Evolutionary conservation across 768 basidiomycete species (phyloP).

Genomic region (Phaeotremella skinneri): DNA sequence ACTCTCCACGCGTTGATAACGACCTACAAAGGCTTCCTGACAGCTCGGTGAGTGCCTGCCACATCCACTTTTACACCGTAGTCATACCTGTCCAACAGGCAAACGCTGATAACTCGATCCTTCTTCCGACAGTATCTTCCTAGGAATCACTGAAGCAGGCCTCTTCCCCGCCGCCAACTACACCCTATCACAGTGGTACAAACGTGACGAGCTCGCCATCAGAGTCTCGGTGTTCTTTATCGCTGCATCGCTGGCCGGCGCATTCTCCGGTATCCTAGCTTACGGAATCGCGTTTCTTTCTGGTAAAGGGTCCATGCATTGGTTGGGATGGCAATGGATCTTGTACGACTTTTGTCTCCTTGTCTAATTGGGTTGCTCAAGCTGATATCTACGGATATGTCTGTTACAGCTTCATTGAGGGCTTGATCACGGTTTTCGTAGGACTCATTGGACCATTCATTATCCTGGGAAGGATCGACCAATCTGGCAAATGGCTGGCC

Average conservation of each 20-base stretch:
- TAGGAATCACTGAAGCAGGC: constrained; percentile 32
- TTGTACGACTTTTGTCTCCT: constrained; percentile 4
- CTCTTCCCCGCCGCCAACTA: constrained; percentile 30
- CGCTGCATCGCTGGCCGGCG: constrained; percentile 26
- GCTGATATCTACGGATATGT: no score
- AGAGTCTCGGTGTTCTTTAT: constrained; percentile 29
- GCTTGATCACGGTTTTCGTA: constrained; percentile 24
- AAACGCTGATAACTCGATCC: no score
- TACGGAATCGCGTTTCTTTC: constrained; percentile 27
- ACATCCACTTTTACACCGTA: no score
- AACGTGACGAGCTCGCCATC: constrained; percentile 27
- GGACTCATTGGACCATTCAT: constrained; percentile 22
- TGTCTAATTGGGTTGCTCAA: constrained; percentile 1
- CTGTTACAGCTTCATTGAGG: constrained; percentile 37
- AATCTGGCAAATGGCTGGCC: constrained; percentile 24
- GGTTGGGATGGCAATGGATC: constrained; percentile 37
- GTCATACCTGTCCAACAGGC: no score
- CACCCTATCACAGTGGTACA: constrained; percentile 36
- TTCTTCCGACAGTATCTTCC: no score
- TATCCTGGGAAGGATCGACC: constrained; percentile 27
- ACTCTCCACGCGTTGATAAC: no score
- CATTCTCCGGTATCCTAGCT: constrained; percentile 29
- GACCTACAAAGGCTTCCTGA: no score
- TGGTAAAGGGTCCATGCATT: constrained; percentile 13
- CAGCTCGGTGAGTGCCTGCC: no score